Evolutionary conservation across 75 land plant genomes (phyloP), one percentile per base, ranked within the genome.

Genomic region (Adiantum capillusveneris): DNA sequence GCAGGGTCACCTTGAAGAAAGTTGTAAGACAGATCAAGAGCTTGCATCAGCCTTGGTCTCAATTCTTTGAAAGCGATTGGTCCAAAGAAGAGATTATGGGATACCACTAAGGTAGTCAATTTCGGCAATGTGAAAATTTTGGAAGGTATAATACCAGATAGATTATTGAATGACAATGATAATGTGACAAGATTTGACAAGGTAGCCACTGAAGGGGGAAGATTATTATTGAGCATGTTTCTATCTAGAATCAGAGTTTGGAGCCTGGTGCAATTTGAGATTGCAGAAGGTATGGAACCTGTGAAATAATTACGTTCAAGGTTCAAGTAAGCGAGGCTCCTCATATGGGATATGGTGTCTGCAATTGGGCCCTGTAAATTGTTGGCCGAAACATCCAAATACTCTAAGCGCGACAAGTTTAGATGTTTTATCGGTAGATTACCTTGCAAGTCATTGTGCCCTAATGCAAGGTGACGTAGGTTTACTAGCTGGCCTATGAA

Each of bases 361-460:
- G 50, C 50, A 46, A 21, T n/a, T 21, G 50, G 50, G 25, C 70
- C 70, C 9, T 67, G 46, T 12, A 67, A 29, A 14, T 25, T 44
- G 63, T 67, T 67, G 54, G 19, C 7, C 20, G 62, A 57, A 12
- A 67, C 2, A 21, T 53, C 55, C 11, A 44, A 17, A 17, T 28
- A 17, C 18, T n/a, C 11, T 64, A 57, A 0, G 24, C 11, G 51
- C 26, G 58, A 3, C 19, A 20, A 0, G 11, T 36, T 31, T 22
- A 21, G 44, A 14, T 29, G 52, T 39, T 16, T 36, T 6, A 29
- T 1, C 0, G 37, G 27, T 16, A 28, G 6, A 36, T 11, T 43
- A 0, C 69, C 71, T 24, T 57, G 24, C 31, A 76, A 72, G 37
- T 3, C 17, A 55, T 70, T 70, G 51, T 55, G 34, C 13, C 71